Conservation (phyloP, 768 basidiomycete species). For the Phaeotremella skinneri region DNA sequence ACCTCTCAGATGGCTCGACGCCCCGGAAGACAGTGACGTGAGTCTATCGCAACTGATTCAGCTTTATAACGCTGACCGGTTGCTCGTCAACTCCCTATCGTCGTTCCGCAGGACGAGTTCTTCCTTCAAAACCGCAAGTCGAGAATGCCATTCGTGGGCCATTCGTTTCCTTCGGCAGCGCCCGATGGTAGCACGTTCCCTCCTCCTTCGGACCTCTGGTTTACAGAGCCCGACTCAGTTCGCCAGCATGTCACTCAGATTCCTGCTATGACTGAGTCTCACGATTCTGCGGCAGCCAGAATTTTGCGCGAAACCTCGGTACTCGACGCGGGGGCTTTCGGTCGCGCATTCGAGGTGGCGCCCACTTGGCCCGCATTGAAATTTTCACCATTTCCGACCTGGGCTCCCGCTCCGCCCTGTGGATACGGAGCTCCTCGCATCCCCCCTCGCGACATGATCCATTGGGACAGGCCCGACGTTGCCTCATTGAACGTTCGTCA, state of each 20-base stretch:
- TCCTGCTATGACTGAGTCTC: neutral
- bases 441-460: neutral
- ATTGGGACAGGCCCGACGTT: neutral
- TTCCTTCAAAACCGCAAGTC: neutral
- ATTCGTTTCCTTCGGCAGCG: neutral
- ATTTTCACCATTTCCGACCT: too few relatives aligned
- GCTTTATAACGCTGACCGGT: neutral
- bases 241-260: neutral
- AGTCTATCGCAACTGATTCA: neutral
- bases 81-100: neutral
- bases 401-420: too few relatives aligned
- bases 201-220: neutral
- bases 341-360: too few relatives aligned
- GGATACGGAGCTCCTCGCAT: neutral
- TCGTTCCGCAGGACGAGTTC: neutral
- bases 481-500: neutral
- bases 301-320: too few relatives aligned
- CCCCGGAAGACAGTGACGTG: neutral
- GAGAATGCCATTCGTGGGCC: neutral
- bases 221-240: neutral
- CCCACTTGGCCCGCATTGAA: too few relatives aligned
- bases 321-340: too few relatives aligned
- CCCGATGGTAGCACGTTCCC: slow-evolving; percentile 2
- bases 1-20: neutral
- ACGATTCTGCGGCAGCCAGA: neutral